Conservation (phyloP, 148 eudicot species). For the Silene latifolia region DNA sequence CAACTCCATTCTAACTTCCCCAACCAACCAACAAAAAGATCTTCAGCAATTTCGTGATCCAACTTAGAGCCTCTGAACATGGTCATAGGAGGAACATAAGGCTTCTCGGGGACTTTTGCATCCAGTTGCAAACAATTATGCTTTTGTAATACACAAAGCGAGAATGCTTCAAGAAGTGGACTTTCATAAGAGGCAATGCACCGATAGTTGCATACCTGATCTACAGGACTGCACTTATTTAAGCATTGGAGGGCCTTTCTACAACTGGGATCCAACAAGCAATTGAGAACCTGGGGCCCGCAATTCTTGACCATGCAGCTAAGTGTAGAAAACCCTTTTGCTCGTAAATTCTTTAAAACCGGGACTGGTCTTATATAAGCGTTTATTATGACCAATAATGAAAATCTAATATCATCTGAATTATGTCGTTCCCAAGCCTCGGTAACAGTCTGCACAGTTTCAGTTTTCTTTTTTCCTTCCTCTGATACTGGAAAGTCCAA, state of each 20-base stretch:
- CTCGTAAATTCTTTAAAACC: conserved; percentile 62
- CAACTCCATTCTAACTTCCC: conserved; percentile 93
- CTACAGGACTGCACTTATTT: conserved; percentile 92
- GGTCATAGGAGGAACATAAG: conserved; percentile 62
- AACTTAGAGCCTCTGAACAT: conserved; percentile 48
- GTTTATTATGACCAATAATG: conserved; percentile 70
- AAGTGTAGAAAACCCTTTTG: conserved; percentile 80
- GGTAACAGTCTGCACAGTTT: conserved; percentile 45
- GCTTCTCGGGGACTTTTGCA: conserved; percentile 74
- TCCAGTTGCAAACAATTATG: conserved; percentile 80
- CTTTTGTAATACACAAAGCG: conserved; percentile 89
- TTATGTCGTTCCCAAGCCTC: conserved; percentile 88
- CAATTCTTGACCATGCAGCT: conserved; percentile 89
- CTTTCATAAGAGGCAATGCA: conserved; percentile 96
- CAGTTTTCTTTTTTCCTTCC: conserved; percentile 35
- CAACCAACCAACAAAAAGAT: conserved; percentile 88
- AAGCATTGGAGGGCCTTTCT: conserved; percentile 92
- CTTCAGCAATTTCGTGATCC: conserved; percentile 78
- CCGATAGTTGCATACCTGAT: conserved; percentile 91
- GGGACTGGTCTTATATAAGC: conserved; percentile 83
- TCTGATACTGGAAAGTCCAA: conserved; percentile 29
- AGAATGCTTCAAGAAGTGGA: conserved; percentile 72
- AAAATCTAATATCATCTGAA: conserved; percentile 92
- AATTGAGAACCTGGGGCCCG: conserved; percentile 81
- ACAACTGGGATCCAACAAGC: conserved; percentile 81